Conservation (phyloP, 805 yeast genomes). For the Yarrowia sp. region DNA sequence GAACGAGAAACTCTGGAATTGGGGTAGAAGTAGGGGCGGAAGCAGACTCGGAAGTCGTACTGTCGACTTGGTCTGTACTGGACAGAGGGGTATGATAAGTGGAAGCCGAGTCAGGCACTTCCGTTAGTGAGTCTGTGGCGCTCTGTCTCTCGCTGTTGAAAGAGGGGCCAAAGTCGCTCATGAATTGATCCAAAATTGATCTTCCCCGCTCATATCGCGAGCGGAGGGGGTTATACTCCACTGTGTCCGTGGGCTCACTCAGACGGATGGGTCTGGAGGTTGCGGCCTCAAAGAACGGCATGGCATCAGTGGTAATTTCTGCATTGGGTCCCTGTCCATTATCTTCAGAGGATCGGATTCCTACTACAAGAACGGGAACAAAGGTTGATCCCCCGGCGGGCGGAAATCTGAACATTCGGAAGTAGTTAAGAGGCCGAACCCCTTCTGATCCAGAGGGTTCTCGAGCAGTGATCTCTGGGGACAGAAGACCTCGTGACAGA, state of each 20-base stretch:
- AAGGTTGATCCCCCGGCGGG: constrained; percentile 36
- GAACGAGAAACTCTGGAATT: neutral
- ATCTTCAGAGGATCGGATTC: constrained; percentile 45
- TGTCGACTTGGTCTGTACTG: neutral
- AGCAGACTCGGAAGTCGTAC: neutral
- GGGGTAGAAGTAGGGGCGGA: neutral
- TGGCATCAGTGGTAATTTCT: constrained; percentile 7
- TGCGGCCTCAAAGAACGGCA: constrained; percentile 25
- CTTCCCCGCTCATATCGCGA: constrained; percentile 21
- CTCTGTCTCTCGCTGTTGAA: neutral
- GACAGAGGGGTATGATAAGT: constrained; percentile 5
- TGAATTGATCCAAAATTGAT: constrained; percentile 12
- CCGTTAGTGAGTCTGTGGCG: neutral
- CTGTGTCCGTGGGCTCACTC: neutral
- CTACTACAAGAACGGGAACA: constrained; percentile 50
- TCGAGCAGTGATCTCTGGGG: constrained; percentile 39
- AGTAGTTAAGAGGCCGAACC: constrained; percentile 33
- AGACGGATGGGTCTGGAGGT: constrained; percentile 22
- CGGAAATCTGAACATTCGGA: constrained; percentile 39
- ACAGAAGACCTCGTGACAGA: constrained; percentile 42
- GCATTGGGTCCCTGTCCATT: constrained; percentile 24
- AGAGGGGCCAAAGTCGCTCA: constrained; percentile 24
- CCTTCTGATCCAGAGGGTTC: constrained; percentile 25
- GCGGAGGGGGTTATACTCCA: neutral
- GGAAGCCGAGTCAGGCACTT: neutral